A percentile compares a stretch with the other conserved stretches of the same genome.
phyloP scores from a whole-genome alignment of 805 yeast genomes.

The Metahyphopichia silvanorum region DNA sequence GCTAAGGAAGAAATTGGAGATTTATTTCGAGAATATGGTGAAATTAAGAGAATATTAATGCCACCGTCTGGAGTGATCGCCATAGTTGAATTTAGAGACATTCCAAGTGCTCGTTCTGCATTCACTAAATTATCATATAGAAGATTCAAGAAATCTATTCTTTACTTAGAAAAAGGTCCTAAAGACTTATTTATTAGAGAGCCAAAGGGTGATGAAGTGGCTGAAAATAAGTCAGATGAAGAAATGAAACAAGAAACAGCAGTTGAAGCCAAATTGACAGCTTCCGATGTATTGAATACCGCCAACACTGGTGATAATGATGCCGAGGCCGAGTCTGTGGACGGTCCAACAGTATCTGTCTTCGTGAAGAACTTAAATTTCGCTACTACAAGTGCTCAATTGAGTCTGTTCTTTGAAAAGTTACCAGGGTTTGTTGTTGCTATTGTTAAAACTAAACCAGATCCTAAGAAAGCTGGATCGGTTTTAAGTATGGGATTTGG shows the following conservation, averaged over 20 bases:
- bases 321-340: constrained; percentile 33
- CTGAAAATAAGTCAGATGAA: constrained; percentile 18
- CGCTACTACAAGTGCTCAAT: constrained; percentile 58
- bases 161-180: constrained; percentile 95
- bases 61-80: constrained; percentile 98
- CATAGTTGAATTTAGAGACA: constrained; percentile 81
- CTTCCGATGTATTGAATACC: constrained; percentile 36
- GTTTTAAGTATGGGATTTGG: constrained; percentile 97
- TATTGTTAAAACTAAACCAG: constrained; percentile 82
- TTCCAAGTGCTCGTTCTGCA: constrained; percentile 84
- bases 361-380: constrained; percentile 92
- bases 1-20: constrained; percentile 77
- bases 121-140: constrained; percentile 84
- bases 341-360: constrained; percentile 81
- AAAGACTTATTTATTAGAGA: constrained; percentile 67
- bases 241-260: constrained; percentile 30
- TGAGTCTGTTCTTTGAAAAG: constrained; percentile 61
- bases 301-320: constrained; percentile 3
- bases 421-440: constrained; percentile 81
- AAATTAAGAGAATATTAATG: constrained; percentile 75
- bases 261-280: constrained; percentile 44
- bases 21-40: constrained; percentile 76
- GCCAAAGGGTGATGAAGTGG: constrained; percentile 39
- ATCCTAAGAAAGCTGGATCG: constrained; percentile 65
- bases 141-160: constrained; percentile 79